These are phyloP conservation scores for Diatrype stigma DNA, from an alignment of 2,329 filamentous ascomycete genomes.

Conservation along the genomic window DNA sequence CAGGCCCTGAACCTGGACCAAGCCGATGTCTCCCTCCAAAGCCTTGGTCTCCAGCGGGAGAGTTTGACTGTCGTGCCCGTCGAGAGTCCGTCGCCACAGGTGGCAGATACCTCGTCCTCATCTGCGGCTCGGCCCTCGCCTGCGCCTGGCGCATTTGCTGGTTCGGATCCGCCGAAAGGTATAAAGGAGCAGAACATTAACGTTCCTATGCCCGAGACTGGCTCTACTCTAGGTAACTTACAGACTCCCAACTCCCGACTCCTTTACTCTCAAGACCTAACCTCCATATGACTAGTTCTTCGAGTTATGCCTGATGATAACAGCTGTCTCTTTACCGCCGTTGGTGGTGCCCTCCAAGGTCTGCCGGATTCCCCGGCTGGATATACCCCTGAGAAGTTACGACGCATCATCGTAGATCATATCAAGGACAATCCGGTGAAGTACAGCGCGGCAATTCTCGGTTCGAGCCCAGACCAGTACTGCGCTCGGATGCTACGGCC, in stretches of 20 bases:
- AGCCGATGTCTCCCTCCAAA: constrained; percentile 42
- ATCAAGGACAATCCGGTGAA: constrained; percentile 70
- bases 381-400: constrained; percentile 45
- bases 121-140: constrained; percentile 1
- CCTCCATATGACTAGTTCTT: constrained; percentile 49
- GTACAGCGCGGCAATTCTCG: constrained; percentile 75
- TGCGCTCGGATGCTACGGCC: constrained; percentile 75
- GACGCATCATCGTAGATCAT: constrained; percentile 71
- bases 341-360: constrained; percentile 72
- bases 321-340: constrained; percentile 86
- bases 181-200: constrained; percentile 39
- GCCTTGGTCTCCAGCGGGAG: constrained; percentile 45
- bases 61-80: constrained; percentile 46
- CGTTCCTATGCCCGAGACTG: constrained; percentile 45
- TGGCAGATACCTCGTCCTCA: constrained; percentile 3
- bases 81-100: constrained; percentile 21
- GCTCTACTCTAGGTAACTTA: constrained; percentile 44
- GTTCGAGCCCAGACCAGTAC: constrained; percentile 68
- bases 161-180: constrained; percentile 9
- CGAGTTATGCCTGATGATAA: constrained; percentile 98
- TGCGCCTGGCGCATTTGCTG: constrained; percentile 3
- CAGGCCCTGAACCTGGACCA: constrained; percentile 61
- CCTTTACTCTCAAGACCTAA: constrained; percentile 1
- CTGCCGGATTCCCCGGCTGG: constrained; percentile 34
- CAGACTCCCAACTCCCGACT: constrained; percentile 5